Conservation (phyloP, 2,329 filamentous ascomycete genomes). For the Diaporthe helianthi region DNA sequence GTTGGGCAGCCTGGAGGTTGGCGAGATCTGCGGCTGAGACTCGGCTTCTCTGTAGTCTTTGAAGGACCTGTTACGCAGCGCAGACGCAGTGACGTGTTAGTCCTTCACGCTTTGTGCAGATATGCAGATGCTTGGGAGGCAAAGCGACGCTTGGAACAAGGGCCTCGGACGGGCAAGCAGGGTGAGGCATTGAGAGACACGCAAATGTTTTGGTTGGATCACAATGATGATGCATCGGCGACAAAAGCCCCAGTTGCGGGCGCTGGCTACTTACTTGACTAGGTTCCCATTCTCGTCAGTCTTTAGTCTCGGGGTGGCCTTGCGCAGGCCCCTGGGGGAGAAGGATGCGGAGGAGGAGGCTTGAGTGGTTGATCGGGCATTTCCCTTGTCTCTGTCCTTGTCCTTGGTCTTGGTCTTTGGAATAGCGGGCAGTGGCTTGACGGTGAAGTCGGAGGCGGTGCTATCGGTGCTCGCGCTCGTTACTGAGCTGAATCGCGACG, state of each 20-base stretch:
- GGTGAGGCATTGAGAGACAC: conserved; percentile 36
- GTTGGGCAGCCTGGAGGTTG: conserved; percentile 47
- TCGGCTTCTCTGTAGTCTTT: conserved; percentile 49
- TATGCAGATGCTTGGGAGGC: neutral
- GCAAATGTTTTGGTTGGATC: neutral
- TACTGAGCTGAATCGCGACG: conserved; percentile 69
- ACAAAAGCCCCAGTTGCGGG: conserved; percentile 12
- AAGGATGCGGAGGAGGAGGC: conserved; percentile 40
- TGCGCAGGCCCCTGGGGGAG: conserved; percentile 40
- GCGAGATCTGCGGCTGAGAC: conserved; percentile 53
- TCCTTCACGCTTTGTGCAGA: conserved; percentile 29
- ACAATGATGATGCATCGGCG: conserved; percentile 24
- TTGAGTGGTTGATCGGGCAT: conserved; percentile 7
- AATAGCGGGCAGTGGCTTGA: conserved; percentile 53
- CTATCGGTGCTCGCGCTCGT: conserved; percentile 72
- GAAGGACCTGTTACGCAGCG: conserved; percentile 41
- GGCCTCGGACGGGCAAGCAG: conserved; percentile 39
- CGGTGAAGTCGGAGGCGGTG: conserved; percentile 70
- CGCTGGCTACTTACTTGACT: conserved; percentile 44
- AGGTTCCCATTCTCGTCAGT: conserved; percentile 59
- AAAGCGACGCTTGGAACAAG: conserved; percentile 24
- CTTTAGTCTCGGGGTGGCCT: conserved; percentile 58
- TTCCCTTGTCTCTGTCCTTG: conserved; percentile 32
- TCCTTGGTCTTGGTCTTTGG: conserved; percentile 40
- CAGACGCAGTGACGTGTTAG: conserved; percentile 42